Conservation (phyloP, 2,329 filamentous ascomycete species). For the Cladobotryum protrusum region DNA sequence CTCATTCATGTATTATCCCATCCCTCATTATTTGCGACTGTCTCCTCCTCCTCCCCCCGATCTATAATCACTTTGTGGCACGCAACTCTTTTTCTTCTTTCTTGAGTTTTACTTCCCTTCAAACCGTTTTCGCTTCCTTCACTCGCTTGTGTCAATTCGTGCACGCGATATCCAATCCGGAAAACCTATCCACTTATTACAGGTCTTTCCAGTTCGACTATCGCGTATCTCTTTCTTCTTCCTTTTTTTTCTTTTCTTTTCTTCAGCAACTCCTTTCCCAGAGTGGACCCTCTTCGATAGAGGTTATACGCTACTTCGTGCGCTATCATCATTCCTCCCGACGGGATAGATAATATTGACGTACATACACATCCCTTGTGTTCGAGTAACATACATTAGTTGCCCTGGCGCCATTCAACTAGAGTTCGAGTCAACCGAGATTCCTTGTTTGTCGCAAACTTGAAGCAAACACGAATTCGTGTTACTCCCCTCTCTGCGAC, state of each 20-base stretch:
- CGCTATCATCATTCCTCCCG: not conserved
- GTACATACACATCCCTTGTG: not conserved
- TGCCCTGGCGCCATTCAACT: not conserved
- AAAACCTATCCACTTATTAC: not conserved
- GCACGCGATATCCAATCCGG: not conserved
- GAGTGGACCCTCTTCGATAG: conserved; percentile 31
- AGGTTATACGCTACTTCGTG: conserved; percentile 16
- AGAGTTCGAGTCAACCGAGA: not conserved
- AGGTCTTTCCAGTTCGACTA: not conserved
- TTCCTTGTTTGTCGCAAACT: conserved; percentile 20
- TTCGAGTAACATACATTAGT: not conserved
- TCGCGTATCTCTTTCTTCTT: not conserved
- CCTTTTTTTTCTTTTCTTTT: not conserved
- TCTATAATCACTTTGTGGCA: too few species aligned
- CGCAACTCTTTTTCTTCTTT: not conserved
- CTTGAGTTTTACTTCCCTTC: too few species aligned
- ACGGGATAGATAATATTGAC: not conserved
- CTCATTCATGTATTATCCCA: too few species aligned
- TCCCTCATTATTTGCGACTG: too few species aligned
- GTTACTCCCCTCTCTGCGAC: not conserved
- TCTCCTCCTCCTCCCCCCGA: too few species aligned
- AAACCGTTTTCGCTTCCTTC: conserved; percentile 1
- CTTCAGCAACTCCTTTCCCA: conserved; percentile 2
- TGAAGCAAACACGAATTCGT: conserved; percentile 13
- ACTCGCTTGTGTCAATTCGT: conserved; percentile 4